Evolutionary conservation across 1,284 basidiomycete genomes (phyloP).

Genomic region (Pseudozyma sp.): DNA sequence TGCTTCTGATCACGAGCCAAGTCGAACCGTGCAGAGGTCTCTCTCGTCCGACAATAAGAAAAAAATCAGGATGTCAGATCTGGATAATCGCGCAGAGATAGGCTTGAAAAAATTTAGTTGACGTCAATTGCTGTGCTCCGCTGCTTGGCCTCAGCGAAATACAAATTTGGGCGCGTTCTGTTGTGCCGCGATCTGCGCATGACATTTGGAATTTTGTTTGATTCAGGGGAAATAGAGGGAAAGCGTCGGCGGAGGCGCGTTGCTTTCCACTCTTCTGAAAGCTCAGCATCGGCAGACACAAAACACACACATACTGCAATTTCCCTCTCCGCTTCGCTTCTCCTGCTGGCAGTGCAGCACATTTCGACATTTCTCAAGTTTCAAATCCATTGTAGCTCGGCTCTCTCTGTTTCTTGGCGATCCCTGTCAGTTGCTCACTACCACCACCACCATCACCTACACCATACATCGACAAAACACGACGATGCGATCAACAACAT

Average conservation of each 20-base stretch:
- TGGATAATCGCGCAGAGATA: not conserved
- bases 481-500: conserved; percentile 30
- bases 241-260: conserved; percentile 1
- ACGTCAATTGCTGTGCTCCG: conserved; percentile 12
- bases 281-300: not conserved
- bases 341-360: not conserved
- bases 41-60: conserved; percentile 15
- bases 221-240: conserved; percentile 10
- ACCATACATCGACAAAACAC: not conserved
- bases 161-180: too few relatives aligned
- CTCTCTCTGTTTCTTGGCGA: not conserved
- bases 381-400: too few relatives aligned
- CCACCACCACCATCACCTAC: conserved; percentile 5
- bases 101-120: conserved; percentile 4
- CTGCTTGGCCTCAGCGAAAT: too few relatives aligned
- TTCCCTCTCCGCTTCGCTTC: not conserved
- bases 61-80: not conserved
- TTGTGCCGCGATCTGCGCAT: not conserved
- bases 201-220: not conserved
- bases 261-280: not conserved
- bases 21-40: not conserved
- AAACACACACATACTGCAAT: not conserved
- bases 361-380: not conserved
- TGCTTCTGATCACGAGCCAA: conserved; percentile 9
- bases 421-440: not conserved